Evolutionary conservation across 306 rosid genomes (phyloP).

Genomic region (Quercus rubra): DNA sequence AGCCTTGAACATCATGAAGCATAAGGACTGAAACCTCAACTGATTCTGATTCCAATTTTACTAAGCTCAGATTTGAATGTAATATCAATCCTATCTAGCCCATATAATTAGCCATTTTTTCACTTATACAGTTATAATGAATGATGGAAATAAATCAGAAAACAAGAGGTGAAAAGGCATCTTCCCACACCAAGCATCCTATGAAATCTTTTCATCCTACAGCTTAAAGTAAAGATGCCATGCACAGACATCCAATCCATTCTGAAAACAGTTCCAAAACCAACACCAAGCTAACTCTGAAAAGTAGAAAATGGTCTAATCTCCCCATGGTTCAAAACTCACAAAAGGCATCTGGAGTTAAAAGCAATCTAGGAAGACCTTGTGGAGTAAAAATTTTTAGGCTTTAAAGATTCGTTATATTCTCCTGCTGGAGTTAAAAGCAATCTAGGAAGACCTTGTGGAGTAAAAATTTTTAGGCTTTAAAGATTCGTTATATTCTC

Average conservation of each 20-base stretch:
- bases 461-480: background rate
- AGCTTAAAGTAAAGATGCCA: background rate
- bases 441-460: too few species aligned
- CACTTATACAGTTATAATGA: too few species aligned
- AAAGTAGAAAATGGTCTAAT: background rate
- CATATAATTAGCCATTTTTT: too few species aligned
- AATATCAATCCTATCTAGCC: too few species aligned
- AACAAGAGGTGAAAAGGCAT: too few species aligned
- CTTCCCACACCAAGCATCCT: background rate
- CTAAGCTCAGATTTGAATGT: too few species aligned
- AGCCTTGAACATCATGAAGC: too few species aligned
- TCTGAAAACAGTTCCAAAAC: background rate
- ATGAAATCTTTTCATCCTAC: background rate
- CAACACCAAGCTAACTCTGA: background rate
- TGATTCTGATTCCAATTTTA: too few species aligned
- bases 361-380: background rate
- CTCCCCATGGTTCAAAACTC: background rate
- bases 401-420: background rate
- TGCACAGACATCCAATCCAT: background rate
- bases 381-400: background rate
- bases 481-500: background rate
- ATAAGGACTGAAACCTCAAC: too few species aligned
- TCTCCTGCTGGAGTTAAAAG: too few species aligned
- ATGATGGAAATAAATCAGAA: too few species aligned
- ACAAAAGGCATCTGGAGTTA: background rate